phyloP scores from a whole-genome alignment of 148 eudicot genomes.

The Rhododendron vialii region DNA sequence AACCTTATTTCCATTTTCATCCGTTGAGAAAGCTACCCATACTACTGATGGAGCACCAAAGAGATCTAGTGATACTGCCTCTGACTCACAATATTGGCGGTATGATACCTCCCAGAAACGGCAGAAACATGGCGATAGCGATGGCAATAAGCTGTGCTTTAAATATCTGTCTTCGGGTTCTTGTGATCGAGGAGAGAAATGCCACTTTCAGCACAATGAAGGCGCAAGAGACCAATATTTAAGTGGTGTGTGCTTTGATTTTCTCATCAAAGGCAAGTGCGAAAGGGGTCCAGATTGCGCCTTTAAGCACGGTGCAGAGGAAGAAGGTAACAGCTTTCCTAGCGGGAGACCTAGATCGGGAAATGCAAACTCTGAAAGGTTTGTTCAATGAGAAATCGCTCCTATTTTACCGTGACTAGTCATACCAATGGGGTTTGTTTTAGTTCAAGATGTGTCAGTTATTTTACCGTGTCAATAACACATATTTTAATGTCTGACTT shows the following conservation, averaged over 20 bases:
- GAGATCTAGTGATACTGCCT: constrained; percentile 43
- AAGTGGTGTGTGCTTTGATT: constrained; percentile 94
- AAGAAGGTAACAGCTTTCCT: constrained; percentile 44
- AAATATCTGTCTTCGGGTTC: constrained; percentile 77
- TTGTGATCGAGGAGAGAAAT: constrained; percentile 77
- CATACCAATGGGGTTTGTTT: neutral
- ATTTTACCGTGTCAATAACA: neutral
- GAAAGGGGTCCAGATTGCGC: constrained; percentile 89
- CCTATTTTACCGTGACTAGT: neutral
- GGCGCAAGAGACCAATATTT: constrained; percentile 76
- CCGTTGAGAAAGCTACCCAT: constrained; percentile 24
- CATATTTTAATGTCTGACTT: neutral
- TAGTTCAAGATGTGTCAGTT: constrained; percentile 5
- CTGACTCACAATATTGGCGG: constrained; percentile 89
- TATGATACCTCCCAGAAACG: constrained; percentile 75
- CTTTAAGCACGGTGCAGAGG: constrained; percentile 71
- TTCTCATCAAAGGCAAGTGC: constrained; percentile 88
- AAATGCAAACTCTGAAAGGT: constrained; percentile 54
- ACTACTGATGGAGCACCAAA: constrained; percentile 39
- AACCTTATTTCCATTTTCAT: constrained; percentile 57
- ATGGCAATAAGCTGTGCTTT: constrained; percentile 63
- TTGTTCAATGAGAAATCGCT: constrained; percentile 8
- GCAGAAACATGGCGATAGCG: constrained; percentile 59
- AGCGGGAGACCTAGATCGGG: constrained; percentile 44
- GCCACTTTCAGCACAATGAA: constrained; percentile 77